A percentile compares a stretch with the other conserved stretches of the same genome.
phyloP scores from a whole-genome alignment of 2,329 filamentous ascomycete species.

The Arthrobotrys pseudoclavata region DNA sequence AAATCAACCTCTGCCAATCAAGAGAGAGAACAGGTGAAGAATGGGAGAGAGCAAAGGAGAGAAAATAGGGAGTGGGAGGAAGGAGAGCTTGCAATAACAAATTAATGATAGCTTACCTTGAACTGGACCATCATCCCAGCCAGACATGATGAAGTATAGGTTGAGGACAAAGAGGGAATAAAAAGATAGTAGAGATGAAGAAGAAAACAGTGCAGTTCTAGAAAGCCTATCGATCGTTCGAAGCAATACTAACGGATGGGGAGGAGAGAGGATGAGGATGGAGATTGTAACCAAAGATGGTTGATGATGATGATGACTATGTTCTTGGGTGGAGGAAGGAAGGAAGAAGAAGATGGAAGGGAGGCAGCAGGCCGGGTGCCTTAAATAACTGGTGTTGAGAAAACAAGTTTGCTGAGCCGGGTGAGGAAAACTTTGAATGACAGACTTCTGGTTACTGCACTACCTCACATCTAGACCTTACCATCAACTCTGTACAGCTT shows the following conservation, averaged over 20 bases:
- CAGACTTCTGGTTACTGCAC: neutral
- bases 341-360: neutral
- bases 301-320: conserved; percentile 2
- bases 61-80: neutral
- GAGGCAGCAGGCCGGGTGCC: neutral
- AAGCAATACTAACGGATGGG: neutral
- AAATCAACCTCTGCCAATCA: neutral
- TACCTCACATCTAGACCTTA: neutral
- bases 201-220: conserved; percentile 15
- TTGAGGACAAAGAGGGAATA: neutral
- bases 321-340: conserved; percentile 9
- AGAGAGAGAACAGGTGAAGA: neutral
- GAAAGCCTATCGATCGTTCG: conserved; percentile 26
- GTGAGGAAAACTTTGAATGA: neutral
- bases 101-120: conserved; percentile 1
- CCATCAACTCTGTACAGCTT: neutral
- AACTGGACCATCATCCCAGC: conserved; percentile 10
- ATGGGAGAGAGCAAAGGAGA: neutral
- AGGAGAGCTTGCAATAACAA: neutral
- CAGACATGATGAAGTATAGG: conserved; percentile 11
- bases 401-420: neutral
- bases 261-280: neutral
- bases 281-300: neutral
- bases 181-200: conserved; percentile 6
- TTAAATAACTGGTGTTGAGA: neutral